A percentile compares a stretch with the other conserved stretches of the same genome.
phyloP scores from a whole-genome alignment of 345 rosid genomes.

The Mallotus nudiflorus region DNA sequence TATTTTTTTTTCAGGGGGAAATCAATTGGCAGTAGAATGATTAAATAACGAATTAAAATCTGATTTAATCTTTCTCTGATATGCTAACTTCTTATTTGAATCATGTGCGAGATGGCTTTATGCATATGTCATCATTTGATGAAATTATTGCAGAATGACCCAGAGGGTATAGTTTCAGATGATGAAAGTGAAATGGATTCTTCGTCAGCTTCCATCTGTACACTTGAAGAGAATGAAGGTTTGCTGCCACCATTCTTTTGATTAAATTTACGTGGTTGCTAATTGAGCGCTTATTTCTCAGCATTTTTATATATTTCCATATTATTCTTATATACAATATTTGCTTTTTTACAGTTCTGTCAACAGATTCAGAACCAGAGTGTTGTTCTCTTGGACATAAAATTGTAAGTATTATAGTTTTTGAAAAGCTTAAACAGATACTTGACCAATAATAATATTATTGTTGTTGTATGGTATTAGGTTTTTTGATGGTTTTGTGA shows the following conservation, averaged over 20 bases:
- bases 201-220: slow-evolving; percentile 19
- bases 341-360: slow-evolving; percentile 29
- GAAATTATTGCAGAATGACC: slow-evolving; percentile 36
- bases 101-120: slow-evolving; percentile 1
- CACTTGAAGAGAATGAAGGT: slow-evolving; percentile 24
- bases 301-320: slow-evolving; percentile 2
- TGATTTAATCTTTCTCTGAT: slow-evolving; percentile 1
- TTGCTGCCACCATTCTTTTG: background rate
- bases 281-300: slow-evolving; percentile 6
- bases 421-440: background rate
- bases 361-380: slow-evolving; percentile 21
- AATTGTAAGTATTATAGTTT: slow-evolving; percentile 38
- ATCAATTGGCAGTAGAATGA: slow-evolving; percentile 6
- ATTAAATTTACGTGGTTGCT: background rate
- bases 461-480: background rate
- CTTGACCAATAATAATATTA: background rate
- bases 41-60: background rate
- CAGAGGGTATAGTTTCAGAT: slow-evolving; percentile 22
- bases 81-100: background rate
- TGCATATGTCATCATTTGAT: slow-evolving; percentile 11
- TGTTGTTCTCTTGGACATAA: slow-evolving; percentile 28
- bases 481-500: background rate
- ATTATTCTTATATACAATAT: slow-evolving; percentile 12
- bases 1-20: background rate
- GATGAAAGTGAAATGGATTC: slow-evolving; percentile 24